phyloP scores from a whole-genome alignment of 2,329 filamentous ascomycete species.

The Botryotinia narcissicola region DNA sequence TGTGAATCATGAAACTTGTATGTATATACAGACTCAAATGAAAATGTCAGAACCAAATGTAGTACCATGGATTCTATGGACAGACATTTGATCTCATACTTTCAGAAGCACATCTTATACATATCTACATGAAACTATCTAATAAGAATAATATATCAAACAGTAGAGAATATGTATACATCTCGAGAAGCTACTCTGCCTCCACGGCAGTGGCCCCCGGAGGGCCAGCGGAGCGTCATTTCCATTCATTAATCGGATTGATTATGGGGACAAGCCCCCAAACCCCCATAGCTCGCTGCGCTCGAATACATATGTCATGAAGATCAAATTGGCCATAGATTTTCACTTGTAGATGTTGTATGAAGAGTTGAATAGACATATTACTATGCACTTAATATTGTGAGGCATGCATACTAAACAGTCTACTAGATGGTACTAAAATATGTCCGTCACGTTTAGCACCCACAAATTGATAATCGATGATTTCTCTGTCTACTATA shows the following conservation, averaged over 20 bases:
- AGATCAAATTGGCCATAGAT: accelerated
- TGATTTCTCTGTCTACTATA: not conserved
- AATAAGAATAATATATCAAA: not conserved
- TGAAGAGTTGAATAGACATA: too few species aligned
- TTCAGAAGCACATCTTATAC: not conserved
- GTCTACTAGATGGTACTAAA: not conserved
- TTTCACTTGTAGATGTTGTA: not conserved
- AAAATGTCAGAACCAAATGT: too few species aligned
- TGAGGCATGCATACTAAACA: not conserved
- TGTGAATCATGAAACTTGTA: too few species aligned
- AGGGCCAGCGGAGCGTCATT: not conserved
- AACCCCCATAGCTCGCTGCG: not conserved
- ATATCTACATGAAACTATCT: not conserved
- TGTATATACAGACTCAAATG: not conserved
- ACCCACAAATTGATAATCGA: not conserved
- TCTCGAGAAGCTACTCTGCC: not conserved
- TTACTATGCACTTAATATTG: not conserved
- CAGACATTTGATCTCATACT: not conserved
- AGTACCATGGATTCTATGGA: too few species aligned
- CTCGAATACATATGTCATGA: not conserved
- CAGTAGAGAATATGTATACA: not conserved
- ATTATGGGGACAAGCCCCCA: not conserved
- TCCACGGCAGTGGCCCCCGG: not conserved
- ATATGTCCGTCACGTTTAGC: not conserved
- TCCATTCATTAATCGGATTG: not conserved